Percentiles rank a stretch among this genome's conserved stretches.
Conservation (phyloP, 2,329 filamentous ascomycete genomes). For the Curvularia sp. region DNA sequence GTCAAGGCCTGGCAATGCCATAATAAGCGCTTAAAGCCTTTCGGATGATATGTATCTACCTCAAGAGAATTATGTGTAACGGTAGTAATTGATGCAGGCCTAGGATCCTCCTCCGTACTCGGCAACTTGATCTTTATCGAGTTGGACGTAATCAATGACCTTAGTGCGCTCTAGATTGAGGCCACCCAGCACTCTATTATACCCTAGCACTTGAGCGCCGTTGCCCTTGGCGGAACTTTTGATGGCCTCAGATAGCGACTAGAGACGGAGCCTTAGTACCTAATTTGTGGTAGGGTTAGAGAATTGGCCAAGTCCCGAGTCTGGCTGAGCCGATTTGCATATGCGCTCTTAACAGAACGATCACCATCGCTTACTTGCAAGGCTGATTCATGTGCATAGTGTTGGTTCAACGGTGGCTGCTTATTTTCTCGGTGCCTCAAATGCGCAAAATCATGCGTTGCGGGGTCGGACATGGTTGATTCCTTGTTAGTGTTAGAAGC, state of each 20-base stretch:
- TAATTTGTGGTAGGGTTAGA: not conserved
- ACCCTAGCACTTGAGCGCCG: not conserved
- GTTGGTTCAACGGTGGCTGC: conserved; percentile 42
- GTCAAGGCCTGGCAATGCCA: too few species aligned
- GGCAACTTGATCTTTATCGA: not conserved
- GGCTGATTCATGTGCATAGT: conserved; percentile 33
- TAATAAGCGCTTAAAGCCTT: too few species aligned
- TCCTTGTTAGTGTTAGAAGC: not conserved
- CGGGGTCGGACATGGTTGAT: not conserved
- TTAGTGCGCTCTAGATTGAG: not conserved
- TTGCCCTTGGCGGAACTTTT: too few species aligned
- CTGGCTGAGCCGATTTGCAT: not conserved
- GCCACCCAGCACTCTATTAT: not conserved
- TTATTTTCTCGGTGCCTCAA: not conserved
- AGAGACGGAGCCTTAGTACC: too few species aligned
- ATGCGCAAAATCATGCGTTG: not conserved
- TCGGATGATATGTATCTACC: not conserved
- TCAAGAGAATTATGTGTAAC: too few species aligned
- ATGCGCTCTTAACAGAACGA: not conserved
- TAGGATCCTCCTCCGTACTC: not conserved
- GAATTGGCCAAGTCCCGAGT: not conserved
- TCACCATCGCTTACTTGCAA: not conserved
- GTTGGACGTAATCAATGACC: not conserved
- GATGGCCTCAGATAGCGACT: too few species aligned
- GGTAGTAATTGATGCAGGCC: too few species aligned